Evolutionary conservation across 2,329 filamentous ascomycete genomes (phyloP).

Genomic region (Chalara sp.): DNA sequence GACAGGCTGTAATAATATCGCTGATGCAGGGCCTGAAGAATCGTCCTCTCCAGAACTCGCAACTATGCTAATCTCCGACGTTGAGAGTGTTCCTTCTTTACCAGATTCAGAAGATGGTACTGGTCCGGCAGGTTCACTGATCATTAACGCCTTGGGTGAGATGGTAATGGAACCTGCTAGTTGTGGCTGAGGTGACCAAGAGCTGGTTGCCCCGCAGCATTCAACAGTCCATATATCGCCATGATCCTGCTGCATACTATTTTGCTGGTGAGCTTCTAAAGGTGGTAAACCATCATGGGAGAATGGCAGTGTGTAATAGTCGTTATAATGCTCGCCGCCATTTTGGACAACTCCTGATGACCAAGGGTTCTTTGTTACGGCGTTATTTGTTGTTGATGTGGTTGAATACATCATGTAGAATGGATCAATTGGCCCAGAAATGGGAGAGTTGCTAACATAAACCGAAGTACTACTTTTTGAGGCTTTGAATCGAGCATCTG

Average conservation of each 20-base stretch:
- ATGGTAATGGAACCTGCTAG: conserved; percentile 14
- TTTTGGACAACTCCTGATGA: conserved; percentile 8
- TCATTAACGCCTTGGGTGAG: conserved; percentile 18
- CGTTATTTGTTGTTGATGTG: no score
- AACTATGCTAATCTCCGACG: conserved; percentile 10
- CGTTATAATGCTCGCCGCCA: conserved; percentile 2
- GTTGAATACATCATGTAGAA: no score
- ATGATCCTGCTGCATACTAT: conserved; percentile 2
- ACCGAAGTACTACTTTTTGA: no score
- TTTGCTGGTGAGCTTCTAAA: neutral
- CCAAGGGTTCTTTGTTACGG: conserved; percentile 2
- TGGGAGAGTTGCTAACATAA: no score
- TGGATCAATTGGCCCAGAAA: no score
- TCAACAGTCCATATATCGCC: conserved; percentile 8
- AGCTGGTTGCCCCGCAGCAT: neutral
- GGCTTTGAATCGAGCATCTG: no score
- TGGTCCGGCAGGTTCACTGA: no score
- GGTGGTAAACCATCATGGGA: conserved; percentile 15
- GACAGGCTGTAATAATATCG: conserved; percentile 2
- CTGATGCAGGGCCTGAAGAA: conserved; percentile 4
- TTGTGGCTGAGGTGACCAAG: conserved; percentile 11
- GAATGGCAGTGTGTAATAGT: conserved; percentile 2
- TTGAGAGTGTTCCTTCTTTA: conserved; percentile 6
- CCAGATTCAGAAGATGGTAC: conserved; percentile 7
- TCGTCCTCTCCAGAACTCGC: conserved; percentile 8